Evolutionary conservation across 805 yeast species (phyloP), one percentile per base, ranked within the genome.

Genomic region (Clavispora santaluciae): DNA sequence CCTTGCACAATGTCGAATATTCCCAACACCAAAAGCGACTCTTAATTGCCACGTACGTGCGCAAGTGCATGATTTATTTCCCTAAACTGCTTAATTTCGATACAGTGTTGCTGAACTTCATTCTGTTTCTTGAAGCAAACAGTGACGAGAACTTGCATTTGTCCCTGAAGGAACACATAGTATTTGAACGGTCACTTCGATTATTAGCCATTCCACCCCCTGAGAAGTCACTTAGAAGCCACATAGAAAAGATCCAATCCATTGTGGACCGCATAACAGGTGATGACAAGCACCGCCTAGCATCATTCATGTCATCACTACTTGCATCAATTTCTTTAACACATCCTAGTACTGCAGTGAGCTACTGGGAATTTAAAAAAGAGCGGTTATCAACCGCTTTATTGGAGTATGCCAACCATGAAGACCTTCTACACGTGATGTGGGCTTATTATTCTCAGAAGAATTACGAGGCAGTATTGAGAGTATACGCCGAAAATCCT

Each of bases 401-500:
- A 11, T 18, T 15, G 10, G 41, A 38, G 7, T 33, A 30, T 8
- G 36, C 50, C 15, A 49, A 39, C 17, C 25, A 39, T 15, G 39
- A 35, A 2, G 73, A 68, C 45, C 54, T 68, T 40, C 55, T 55
- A 12, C 40, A 47, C 17, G 54, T 56, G 13, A 68, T 68, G 72
- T 36, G 22, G 11, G 63, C 72, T 5, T 50, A 53, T 25, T 48
- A 48, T 24, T 24, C 45, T 12, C 36, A 57, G 22, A 50, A 58
- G 23, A 41, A 54, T 6, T 54, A 50, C 46, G 51, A 51, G 12
- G 45, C 45, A 22, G 59, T 57, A 3, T 23, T 59, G 10, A 22
- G 36, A 1, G 40, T 68, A 2, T 73, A 76, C 52, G 52, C 65
- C 6, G 37, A 53, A 10, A 42, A 65, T 45, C 68, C 73, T 0